Evolutionary conservation across 2,329 filamentous ascomycete species (phyloP).

Genomic region (Periconia sp.): DNA sequence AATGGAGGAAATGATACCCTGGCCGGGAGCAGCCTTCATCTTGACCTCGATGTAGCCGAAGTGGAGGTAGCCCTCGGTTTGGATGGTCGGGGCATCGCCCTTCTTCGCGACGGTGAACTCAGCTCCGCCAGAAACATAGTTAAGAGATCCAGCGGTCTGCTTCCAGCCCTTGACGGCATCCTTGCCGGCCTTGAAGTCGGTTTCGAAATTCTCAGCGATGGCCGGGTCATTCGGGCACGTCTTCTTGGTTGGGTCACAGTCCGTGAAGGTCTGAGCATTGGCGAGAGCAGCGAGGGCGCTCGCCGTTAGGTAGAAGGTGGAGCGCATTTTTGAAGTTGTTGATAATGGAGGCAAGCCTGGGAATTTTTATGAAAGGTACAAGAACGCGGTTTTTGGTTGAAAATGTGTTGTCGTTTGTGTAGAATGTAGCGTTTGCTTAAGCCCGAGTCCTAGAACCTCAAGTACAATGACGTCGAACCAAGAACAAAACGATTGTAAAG

Average conservation of each 20-base stretch:
- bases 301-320: constrained; percentile 30
- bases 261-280: constrained; percentile 53
- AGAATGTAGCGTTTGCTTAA: constrained; percentile 40
- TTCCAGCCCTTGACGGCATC: constrained; percentile 46
- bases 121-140: constrained; percentile 52
- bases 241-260: constrained; percentile 53
- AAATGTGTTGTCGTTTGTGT: constrained; percentile 1
- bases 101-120: constrained; percentile 57
- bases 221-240: constrained; percentile 53
- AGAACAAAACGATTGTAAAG: neutral
- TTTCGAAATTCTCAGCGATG: constrained; percentile 46
- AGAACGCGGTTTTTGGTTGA: too few relatives aligned
- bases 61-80: constrained; percentile 84
- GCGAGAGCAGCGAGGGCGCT: constrained; percentile 41
- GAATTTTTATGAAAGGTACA: too few relatives aligned
- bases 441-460: constrained; percentile 12
- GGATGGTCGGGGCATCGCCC: constrained; percentile 67
- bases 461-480: constrained; percentile 14
- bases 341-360: neutral
- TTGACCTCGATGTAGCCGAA: constrained; percentile 79
- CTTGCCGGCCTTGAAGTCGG: constrained; percentile 52
- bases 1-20: constrained; percentile 79
- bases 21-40: constrained; percentile 76
- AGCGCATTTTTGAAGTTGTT: constrained; percentile 33
- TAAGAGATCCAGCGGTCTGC: constrained; percentile 50